These are phyloP conservation scores for Blastobotrys proliferans DNA, from an alignment of 1,139 yeast genomes.

Conservation along the genomic window DNA sequence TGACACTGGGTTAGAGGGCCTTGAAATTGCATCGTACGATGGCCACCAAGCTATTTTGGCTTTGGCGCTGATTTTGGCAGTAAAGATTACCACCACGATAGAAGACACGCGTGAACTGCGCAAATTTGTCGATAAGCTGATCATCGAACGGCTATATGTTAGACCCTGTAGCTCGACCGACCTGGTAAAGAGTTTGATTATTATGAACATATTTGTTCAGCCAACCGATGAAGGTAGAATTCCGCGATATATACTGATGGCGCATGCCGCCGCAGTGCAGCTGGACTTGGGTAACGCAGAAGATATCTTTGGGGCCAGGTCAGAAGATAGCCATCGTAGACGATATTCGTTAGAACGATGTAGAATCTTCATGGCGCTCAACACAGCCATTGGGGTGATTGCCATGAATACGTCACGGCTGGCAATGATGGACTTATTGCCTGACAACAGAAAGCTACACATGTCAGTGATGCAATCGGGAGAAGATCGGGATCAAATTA, in stretches of 20 bases:
- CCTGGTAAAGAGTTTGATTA: conserved; percentile 12
- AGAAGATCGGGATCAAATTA: conserved; percentile 2
- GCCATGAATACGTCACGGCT: conserved; percentile 7
- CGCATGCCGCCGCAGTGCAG: conserved; percentile 41
- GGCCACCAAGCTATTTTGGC: conserved; percentile 44
- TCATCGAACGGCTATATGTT: conserved; percentile 45
- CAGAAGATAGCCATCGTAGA: background rate
- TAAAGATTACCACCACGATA: conserved; percentile 43
- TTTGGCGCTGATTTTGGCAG: conserved; percentile 46
- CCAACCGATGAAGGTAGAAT: conserved; percentile 8
- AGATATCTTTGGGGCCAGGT: conserved; percentile 8
- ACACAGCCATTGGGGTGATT: conserved; percentile 5
- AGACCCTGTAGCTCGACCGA: conserved; percentile 44
- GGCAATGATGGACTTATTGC: conserved; percentile 5
- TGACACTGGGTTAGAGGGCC: conserved; percentile 40
- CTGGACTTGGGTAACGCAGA: conserved; percentile 11
- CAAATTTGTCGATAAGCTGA: conserved; percentile 45
- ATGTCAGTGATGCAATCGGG: background rate
- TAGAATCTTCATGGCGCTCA: conserved; percentile 6
- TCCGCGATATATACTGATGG: conserved; percentile 10
- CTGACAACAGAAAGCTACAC: conserved; percentile 6
- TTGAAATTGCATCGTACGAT: conserved; percentile 39
- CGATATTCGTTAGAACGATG: conserved; percentile 8
- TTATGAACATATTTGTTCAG: conserved; percentile 8
- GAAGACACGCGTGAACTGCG: conserved; percentile 41